phyloP scores from a whole-genome alignment of 257 asterid genomes.

The Euphrasia confusa region DNA sequence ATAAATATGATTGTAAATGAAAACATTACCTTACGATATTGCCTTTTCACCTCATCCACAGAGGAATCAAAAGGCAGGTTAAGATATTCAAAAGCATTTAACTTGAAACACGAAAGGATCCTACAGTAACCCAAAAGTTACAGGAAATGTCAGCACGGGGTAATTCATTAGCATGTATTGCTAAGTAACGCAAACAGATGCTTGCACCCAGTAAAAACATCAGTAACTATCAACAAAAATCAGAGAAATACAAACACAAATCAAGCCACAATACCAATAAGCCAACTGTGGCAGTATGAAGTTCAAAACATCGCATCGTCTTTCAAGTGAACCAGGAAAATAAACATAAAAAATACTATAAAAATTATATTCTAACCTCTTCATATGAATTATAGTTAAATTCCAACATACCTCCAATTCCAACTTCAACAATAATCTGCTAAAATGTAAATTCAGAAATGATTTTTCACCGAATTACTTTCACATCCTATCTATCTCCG shows the following conservation, averaged over 20 bases:
- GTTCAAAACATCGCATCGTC: no score
- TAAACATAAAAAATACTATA: no score
- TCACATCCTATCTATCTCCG: neutral
- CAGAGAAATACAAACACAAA: neutral
- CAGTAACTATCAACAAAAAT: slow-evolving; percentile 6
- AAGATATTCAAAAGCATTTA: no score
- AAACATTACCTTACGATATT: slow-evolving; percentile 80
- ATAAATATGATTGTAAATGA: neutral
- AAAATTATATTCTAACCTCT: no score
- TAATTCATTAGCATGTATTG: neutral
- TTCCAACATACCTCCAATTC: neutral
- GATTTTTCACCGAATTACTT: neutral
- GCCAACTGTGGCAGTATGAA: no score
- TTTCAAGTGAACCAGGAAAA: no score
- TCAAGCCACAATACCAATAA: neutral
- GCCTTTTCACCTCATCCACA: slow-evolving; percentile 68
- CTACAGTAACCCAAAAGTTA: slow-evolving; percentile 38
- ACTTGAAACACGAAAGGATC: slow-evolving; percentile 96
- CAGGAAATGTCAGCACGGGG: slow-evolving; percentile 23
- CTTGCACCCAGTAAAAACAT: neutral
- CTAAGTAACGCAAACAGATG: neutral
- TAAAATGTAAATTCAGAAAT: slow-evolving; percentile 5
- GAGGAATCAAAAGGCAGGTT: slow-evolving; percentile 69
- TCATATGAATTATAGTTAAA: neutral
- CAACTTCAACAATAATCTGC: slow-evolving; percentile 2